Base-by-base conservation (phyloP, 1,139 yeast genomes). In the Suhomyces panamericanus region DNA sequence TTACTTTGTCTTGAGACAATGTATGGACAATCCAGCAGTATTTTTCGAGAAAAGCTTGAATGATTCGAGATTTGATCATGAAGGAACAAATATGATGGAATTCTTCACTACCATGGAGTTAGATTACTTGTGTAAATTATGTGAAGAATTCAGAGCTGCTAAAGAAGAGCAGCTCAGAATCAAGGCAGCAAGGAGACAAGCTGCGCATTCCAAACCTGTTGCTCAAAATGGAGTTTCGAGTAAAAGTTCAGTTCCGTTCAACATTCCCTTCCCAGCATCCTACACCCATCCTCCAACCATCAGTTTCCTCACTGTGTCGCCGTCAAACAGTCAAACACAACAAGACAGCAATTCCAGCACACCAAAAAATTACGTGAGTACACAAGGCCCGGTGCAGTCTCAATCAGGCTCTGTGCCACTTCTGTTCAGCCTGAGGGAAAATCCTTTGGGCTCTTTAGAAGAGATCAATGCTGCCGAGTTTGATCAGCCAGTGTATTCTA, bases 71-170 rank as follows among this genome's bases (percentile, higher is more conserved):
- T 64, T 65, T 41, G 62, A 62, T 48, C 72, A 70, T 40, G 64
- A 66, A 32, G 75, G 76, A 1, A 65, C 75, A 14, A 73, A 72
- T 50, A 63, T 73, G 66, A 54, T 74, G 45, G 73, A 71, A 45
- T 72, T 64, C 48, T 68, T 73, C 48, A 58, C 73, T 2, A 59
- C 63, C 12, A 54, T 60, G 13, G 79, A 73, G 45, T 58, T 74
- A 27, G 63, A 67, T 35, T 67, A 67, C 49, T 58, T 74, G 39
- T 62, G 73, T 48, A 63, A 63, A 43, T 57, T 74, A 42, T 69
- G 74, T 49, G 75, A 70, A 39, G 78, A 74, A 40, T 72, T 72
- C 50, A 54, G 72, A 39, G 49, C 56, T n/a, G 75, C 76, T 4
- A 74, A 73, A 48, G 67, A 64, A 31, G 64, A 62, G 41, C 72